These are phyloP conservation scores for Suillus subalutaceus DNA, from an alignment of 768 basidiomycete genomes.

Conservation along the genomic window DNA sequence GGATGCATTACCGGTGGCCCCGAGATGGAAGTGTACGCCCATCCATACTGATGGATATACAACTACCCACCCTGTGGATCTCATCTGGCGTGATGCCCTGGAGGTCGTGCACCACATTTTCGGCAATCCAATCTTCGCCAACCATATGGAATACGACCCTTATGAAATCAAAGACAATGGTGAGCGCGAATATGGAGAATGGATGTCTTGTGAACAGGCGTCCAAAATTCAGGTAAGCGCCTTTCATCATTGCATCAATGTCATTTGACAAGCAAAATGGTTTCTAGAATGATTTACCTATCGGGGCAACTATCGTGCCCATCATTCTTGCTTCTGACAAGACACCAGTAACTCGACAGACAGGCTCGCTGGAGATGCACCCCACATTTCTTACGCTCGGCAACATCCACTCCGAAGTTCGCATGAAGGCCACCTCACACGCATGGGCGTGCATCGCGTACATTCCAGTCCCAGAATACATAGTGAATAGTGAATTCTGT, in stretches of 20 bases:
- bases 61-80: conserved; percentile 22
- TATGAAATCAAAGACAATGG: conserved; percentile 28
- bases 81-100: conserved; percentile 30
- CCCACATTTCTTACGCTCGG: too few species aligned
- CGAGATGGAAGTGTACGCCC: conserved; percentile 21
- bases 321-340: too few species aligned
- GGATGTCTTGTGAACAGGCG: conserved; percentile 22
- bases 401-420: too few species aligned
- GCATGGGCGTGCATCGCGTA: too few species aligned
- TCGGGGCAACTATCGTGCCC: too few species aligned
- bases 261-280: background rate
- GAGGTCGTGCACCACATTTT: conserved; percentile 26
- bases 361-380: too few species aligned
- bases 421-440: too few species aligned
- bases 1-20: conserved; percentile 24
- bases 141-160: conserved; percentile 19
- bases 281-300: conserved; percentile 21
- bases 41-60: conserved; percentile 12
- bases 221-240: conserved; percentile 25
- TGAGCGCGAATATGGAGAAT: conserved; percentile 23
- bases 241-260: too few species aligned
- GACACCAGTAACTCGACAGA: too few species aligned
- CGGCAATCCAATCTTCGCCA: conserved; percentile 21
- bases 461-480: too few species aligned
- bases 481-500: too few species aligned